Evolutionary conservation across 371 early-diverging fungal genomes (phyloP).

Genomic region (Saksenaea vasiformis): DNA sequence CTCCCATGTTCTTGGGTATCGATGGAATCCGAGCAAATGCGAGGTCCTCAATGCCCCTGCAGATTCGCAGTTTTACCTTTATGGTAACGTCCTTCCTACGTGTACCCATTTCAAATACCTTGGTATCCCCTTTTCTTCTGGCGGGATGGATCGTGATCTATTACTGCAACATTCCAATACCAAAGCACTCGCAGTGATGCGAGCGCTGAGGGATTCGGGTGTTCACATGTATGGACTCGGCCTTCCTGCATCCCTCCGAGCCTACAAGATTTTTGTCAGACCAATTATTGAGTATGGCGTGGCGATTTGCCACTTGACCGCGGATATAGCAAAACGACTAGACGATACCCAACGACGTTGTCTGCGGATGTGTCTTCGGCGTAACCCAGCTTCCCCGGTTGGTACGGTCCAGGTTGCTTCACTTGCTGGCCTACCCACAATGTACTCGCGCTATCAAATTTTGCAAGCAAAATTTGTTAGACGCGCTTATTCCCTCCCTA

Average conservation of each 20-base stretch:
- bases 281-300: constrained; percentile 22
- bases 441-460: too few relatives aligned
- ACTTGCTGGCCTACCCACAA: too few relatives aligned
- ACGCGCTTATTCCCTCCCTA: too few relatives aligned
- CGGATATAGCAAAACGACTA: too few relatives aligned
- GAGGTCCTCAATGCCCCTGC: constrained; percentile 15
- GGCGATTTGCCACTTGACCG: constrained; percentile 3
- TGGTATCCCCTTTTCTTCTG: constrained; percentile 5
- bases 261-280: constrained; percentile 1
- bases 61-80: neutral
- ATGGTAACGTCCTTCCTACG: neutral
- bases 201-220: neutral
- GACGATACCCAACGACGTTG: too few relatives aligned
- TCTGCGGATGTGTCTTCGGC: too few relatives aligned
- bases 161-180: neutral
- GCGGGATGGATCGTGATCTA: constrained; percentile 1
- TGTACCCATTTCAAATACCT: constrained; percentile 2
- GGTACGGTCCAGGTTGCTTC: too few relatives aligned
- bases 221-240: too few relatives aligned
- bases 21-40: constrained; percentile 35
- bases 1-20: constrained; percentile 24
- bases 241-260: too few relatives aligned
- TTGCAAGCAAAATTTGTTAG: too few relatives aligned
- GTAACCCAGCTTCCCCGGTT: too few relatives aligned
- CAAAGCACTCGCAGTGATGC: constrained; percentile 2